Evolutionary conservation across 2,329 filamentous ascomycete genomes (phyloP), one percentile per base, ranked within the genome.

Genomic region (Aspergillus tubingensis): DNA sequence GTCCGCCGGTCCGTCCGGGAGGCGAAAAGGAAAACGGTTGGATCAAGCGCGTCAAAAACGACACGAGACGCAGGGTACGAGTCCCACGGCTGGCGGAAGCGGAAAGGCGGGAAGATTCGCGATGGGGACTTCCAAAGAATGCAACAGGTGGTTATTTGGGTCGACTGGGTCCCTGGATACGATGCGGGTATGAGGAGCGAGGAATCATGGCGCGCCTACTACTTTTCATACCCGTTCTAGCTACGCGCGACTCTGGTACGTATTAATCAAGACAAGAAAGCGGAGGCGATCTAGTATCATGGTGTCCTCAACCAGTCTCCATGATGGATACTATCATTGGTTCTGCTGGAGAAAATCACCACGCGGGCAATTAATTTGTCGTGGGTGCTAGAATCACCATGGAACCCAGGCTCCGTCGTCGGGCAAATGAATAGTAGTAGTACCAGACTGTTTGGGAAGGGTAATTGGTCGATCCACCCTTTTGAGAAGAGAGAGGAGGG

Each of bases 1-100:
- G 63, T 66, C 32, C 60, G 62, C 51, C 63, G 66, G 63, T 68
- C 67, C 63, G 66, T 63, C 62, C 66, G 67, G 59, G 64, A 67
- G 62, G 63, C 60, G 66, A 66, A 63, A 58, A 56, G 49, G 39
- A 62, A 65, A 66, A 65, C 60, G 59, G 61, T 63, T 64, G 65
- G 63, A 61, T 63, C 61, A 64, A 66, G 58, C 58, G 59, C 58
- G 60, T 61, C 62, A 67, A 65, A 43, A 65, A 60, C 47, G 57
- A 67, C 61, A 68, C 60, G 59, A 65, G 60, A 63, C 54, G 60
- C 62, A 67, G 60, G 63, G 62, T 62, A 38, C 51, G 52, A 61
- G 63, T 55, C 47, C 64, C 61, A 66, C 60, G 65, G 63, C 59
- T 63, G 59, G 59, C 59, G 65, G 65, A 65, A 62, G 62, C 61